Percentiles rank a stretch among this genome's conserved stretches.
Conservation (phyloP, 345 rosid genomes). For the Anastatica hierochuntica region DNA sequence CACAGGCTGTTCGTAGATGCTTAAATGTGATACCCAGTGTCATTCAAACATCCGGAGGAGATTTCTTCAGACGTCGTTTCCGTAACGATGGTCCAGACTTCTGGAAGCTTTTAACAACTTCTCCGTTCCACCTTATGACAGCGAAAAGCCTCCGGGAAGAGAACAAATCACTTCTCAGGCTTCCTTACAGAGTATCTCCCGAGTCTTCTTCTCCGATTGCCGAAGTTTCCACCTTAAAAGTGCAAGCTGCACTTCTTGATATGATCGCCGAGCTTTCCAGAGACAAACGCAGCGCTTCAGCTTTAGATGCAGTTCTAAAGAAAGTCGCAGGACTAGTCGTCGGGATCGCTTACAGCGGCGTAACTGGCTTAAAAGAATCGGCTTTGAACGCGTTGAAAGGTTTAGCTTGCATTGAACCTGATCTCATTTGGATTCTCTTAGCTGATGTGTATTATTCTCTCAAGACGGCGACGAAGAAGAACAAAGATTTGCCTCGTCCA, state of each 20-base stretch:
- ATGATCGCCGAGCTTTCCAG: slow-evolving; percentile 65
- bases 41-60: slow-evolving; percentile 75
- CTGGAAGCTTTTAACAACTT: slow-evolving; percentile 71
- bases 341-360: slow-evolving; percentile 77
- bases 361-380: slow-evolving; percentile 53
- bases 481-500: slow-evolving; percentile 34
- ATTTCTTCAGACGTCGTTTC: slow-evolving; percentile 88
- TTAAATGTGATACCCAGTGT: slow-evolving; percentile 40
- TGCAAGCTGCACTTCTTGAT: slow-evolving; percentile 63
- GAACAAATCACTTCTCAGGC: slow-evolving; percentile 41
- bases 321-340: slow-evolving; percentile 78
- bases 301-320: slow-evolving; percentile 63
- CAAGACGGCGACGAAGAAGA: too few species aligned
- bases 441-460: slow-evolving; percentile 69
- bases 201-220: slow-evolving; percentile 40
- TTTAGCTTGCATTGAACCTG: slow-evolving; percentile 71
- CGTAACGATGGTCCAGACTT: slow-evolving; percentile 59
- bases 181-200: slow-evolving; percentile 55
- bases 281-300: slow-evolving; percentile 56
- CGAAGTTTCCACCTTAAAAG: slow-evolving; percentile 69
- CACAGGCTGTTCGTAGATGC: slow-evolving; percentile 64
- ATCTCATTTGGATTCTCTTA: slow-evolving; percentile 83
- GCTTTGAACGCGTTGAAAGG: slow-evolving; percentile 60
- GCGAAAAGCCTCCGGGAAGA: slow-evolving; percentile 29
- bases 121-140: slow-evolving; percentile 49